Evolutionary conservation across 768 basidiomycete species (phyloP).

Genomic region (Leccinum incarnatum): DNA sequence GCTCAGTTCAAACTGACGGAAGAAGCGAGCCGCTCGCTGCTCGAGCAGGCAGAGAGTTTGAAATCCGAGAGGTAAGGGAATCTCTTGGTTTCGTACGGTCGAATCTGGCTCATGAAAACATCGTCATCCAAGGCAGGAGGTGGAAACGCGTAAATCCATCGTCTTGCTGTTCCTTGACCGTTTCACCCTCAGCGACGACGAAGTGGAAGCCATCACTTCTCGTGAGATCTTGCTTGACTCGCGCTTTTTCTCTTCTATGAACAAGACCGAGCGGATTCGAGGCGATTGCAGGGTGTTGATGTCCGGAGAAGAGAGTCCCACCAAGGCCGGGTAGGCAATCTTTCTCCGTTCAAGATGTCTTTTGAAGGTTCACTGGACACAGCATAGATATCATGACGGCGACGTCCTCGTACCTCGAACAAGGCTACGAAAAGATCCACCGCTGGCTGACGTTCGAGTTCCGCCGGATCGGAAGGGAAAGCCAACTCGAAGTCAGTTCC

Average conservation of each 20-base stretch:
- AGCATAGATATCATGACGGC: constrained; percentile 88
- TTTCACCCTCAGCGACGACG: constrained; percentile 79
- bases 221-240: constrained; percentile 73
- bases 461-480: constrained; percentile 70
- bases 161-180: constrained; percentile 76
- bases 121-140: constrained; percentile 49
- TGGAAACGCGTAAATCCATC: constrained; percentile 70
- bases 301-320: constrained; percentile 78
- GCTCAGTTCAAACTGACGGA: constrained; percentile 70
- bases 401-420: constrained; percentile 80
- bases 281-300: constrained; percentile 84
- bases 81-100: neutral
- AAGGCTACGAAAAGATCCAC: constrained; percentile 85
- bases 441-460: constrained; percentile 88
- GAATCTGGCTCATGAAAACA: neutral
- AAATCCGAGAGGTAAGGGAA: constrained; percentile 66
- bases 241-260: constrained; percentile 82
- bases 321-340: constrained; percentile 64
- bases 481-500: constrained; percentile 63
- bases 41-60: constrained; percentile 80
- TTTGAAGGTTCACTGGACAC: neutral
- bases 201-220: constrained; percentile 72
- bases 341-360: neutral
- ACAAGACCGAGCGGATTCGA: constrained; percentile 79
- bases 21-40: constrained; percentile 70